Evolutionary conservation across 2,329 filamentous ascomycete genomes (phyloP).

Genomic region (Hypomyces rosellus): DNA sequence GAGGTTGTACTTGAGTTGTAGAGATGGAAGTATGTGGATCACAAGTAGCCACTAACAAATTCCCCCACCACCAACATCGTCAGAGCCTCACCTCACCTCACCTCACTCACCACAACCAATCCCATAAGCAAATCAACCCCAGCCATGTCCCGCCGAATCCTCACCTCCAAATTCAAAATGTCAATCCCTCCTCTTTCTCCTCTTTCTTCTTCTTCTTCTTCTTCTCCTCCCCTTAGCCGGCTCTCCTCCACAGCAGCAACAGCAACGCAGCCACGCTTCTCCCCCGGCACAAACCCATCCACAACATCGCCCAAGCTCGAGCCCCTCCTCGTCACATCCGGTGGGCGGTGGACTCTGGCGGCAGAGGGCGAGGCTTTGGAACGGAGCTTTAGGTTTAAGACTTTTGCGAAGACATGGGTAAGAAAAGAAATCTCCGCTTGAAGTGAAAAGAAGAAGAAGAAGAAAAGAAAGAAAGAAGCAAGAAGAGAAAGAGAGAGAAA

Average conservation of each 20-base stretch:
- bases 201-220: too few species aligned
- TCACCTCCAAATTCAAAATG: not conserved
- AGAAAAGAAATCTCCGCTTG: not conserved
- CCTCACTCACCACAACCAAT: too few species aligned
- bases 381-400: slow-evolving; percentile 57
- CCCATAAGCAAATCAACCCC: too few species aligned
- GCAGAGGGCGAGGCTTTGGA: slow-evolving; percentile 49
- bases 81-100: too few species aligned
- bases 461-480: too few species aligned
- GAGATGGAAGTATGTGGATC: too few species aligned
- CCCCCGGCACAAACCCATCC: slow-evolving; percentile 38
- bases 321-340: slow-evolving; percentile 34
- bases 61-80: too few species aligned
- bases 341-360: slow-evolving; percentile 44
- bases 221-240: not conserved
- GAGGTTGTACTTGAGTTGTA: too few species aligned
- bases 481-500: not conserved
- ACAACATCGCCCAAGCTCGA: slow-evolving; percentile 29
- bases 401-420: slow-evolving; percentile 60
- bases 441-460: too few species aligned
- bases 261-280: slow-evolving; percentile 33
- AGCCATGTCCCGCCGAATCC: too few species aligned
- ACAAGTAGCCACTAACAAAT: too few species aligned
- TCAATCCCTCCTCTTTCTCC: not conserved
- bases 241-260: slow-evolving; percentile 14